Percentiles rank a stretch among this genome's conserved stretches.
Conservation (phyloP, 2,329 filamentous ascomycete genomes). For the Lachnellula arida region DNA sequence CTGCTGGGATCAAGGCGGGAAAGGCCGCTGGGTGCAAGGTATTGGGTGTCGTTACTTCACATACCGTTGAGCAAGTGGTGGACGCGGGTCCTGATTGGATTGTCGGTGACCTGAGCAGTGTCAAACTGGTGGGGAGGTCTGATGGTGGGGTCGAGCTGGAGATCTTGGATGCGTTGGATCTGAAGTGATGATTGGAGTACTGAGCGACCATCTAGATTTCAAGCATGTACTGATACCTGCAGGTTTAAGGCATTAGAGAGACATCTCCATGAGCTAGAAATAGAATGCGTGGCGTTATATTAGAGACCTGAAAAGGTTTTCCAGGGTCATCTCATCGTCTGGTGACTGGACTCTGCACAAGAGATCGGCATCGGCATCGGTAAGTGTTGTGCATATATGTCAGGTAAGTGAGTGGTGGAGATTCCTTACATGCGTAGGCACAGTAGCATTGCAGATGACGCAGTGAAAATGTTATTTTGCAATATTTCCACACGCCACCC, state of each 20-base stretch:
- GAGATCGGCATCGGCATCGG: neutral
- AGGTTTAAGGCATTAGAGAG: neutral
- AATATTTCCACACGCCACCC: neutral
- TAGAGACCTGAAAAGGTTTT: neutral
- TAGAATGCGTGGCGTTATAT: neutral
- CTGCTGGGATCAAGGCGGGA: conserved; percentile 61
- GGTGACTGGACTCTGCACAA: neutral
- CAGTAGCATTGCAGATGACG: neutral
- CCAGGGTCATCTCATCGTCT: neutral
- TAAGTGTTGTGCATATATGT: neutral
- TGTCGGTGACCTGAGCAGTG: conserved; percentile 59
- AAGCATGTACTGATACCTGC: neutral
- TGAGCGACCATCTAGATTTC: neutral
- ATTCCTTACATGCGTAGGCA: neutral
- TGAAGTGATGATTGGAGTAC: conserved; percentile 10
- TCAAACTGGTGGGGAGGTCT: conserved; percentile 45
- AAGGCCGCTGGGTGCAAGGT: conserved; percentile 69
- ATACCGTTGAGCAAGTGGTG: conserved; percentile 53
- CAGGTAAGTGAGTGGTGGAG: neutral
- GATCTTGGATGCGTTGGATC: conserved; percentile 23
- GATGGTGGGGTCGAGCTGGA: conserved; percentile 37
- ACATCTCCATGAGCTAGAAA: neutral
- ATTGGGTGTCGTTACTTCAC: conserved; percentile 60
- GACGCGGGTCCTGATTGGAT: conserved; percentile 66
- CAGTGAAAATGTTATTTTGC: neutral